A percentile compares a stretch with the other conserved stretches of the same genome.
Evolutionary conservation across 441 rosid genomes (phyloP).

Genomic region (Erodium texanum): DNA sequence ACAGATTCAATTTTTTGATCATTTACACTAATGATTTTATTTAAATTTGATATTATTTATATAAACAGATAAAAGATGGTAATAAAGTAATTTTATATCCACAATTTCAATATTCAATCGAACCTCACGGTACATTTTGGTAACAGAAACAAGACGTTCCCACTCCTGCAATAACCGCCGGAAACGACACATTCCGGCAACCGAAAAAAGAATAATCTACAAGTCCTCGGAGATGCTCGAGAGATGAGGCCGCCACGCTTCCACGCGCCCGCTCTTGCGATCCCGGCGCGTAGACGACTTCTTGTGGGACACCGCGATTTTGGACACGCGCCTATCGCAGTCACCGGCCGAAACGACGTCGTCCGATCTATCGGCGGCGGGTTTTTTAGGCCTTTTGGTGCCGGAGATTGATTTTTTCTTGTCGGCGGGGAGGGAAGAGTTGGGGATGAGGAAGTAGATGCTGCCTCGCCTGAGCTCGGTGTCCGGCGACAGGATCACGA

Average conservation of each 20-base stretch:
- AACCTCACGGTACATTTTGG: neutral
- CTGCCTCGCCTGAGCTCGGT: conserved; percentile 78
- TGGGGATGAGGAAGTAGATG: conserved; percentile 75
- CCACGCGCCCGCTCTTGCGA: conserved; percentile 35
- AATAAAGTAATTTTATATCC: neutral
- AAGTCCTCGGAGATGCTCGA: conserved; percentile 64
- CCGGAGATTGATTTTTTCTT: conserved; percentile 23
- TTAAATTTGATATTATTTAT: neutral
- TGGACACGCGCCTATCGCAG: neutral
- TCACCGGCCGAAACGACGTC: neutral
- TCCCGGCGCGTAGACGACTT: conserved; percentile 33
- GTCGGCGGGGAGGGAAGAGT: conserved; percentile 47
- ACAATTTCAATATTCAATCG: neutral
- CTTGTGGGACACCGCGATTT: conserved; percentile 15
- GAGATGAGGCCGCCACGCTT: conserved; percentile 66
- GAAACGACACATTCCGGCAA: neutral
- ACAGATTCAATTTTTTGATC: too few relatives aligned
- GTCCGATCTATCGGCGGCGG: neutral
- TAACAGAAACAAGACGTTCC: neutral
- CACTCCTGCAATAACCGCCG: neutral
- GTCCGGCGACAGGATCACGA: conserved; percentile 73
- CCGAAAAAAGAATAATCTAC: neutral
- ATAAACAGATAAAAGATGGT: neutral
- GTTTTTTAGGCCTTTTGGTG: neutral
- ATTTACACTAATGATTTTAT: neutral